Evolutionary conservation across 1,284 basidiomycete species (phyloP), one percentile per base, ranked within the genome.

Genomic region (Gymnopus androsaceus): DNA sequence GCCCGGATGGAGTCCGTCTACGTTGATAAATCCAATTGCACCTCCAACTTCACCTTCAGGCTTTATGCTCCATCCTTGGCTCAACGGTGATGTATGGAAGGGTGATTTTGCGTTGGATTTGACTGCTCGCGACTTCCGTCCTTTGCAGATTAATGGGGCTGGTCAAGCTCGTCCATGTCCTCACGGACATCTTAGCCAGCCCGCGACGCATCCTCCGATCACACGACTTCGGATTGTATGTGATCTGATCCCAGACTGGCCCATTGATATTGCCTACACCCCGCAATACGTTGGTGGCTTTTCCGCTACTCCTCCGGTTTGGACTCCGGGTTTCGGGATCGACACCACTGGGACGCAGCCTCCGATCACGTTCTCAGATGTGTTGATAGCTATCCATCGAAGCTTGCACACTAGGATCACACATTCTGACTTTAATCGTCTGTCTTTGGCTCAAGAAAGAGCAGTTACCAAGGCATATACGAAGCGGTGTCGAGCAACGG

Each of bases 201-300:
- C 75, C 11, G 86, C 84, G 23, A 85, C 84, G 15, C 71, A 79
- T 62, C 87, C 87, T 0, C 69, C 78, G 3, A 68, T 83, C 50
- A 78, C 75, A n/a, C 75, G 72, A 37, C 75, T 89, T 63, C 75
- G 77, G 11, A 82, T 90, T 64, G 66, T 76, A 0, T 84, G 80
- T 65, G 82, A 87, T 54, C 61, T 66, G 8, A 72, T 86, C 40
- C 81, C 83, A 0, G 66, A 81, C 30, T 89, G 86, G 87, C 81
- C 84, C 15, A 75, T 88, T 54, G 76, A 79, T 54, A 66, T 90
- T 54, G 67, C 74, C 55, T 78, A 72, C 49, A 71, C 72, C 11
- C 66, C 63, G 0, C 62, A 69, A 1, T 45, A 23, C 11, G 36
- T 44, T 14, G 49, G 53, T 34, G 36, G 42, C n/a, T 33, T 27